Evolutionary conservation across 352 stramenopile genomes (phyloP), one percentile per base, ranked within the genome.

Genomic region (Pythium sp.): DNA sequence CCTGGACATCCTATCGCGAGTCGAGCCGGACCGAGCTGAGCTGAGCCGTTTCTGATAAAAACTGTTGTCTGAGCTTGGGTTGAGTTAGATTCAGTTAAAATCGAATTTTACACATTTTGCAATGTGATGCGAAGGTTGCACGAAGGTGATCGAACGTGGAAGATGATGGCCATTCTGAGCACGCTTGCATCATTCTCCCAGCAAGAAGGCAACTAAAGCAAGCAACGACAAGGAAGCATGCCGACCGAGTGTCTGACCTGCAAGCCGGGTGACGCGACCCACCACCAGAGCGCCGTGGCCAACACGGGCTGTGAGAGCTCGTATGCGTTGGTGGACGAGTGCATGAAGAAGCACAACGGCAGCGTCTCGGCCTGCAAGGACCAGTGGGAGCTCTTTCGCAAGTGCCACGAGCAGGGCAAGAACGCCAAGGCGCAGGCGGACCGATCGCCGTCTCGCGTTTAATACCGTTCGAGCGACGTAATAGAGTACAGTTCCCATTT

Each of bases 261-360:
- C 75, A 91, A 90, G 71, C 78, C 81, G 0, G 84, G 81, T 41
- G 74, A 94, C 70, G 73, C 79, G 60, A 90, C 86, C 72, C 67
- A 86, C 62, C 84, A 92, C 77, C 54, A 81, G 65, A 89, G 74
- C 64, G 86, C 86, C 32, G 81, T 94, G 26, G 77, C 78, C 24
- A 86, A 79, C 75, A 92, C 82, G 14, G 86, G 84, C 51, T 94
- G 86, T 65, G 81, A 91, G 59, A 68, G 67, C 46, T 76, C 72
- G 49, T 94, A 94, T 69, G 68, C 85, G 70, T 74, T 71, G 41
- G 84, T 94, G 15, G 86, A 94, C 53, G 86, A 83, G 57, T 94
- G 86, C 73, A 94, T 94, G 86, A 94, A 92, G 75, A 72, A 83
- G 36, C 73, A 92, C 72, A 86, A 78, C 51, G 86, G 86, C 26